These are phyloP conservation scores for Talaromyces proteolyticus DNA, from an alignment of 495 filamentous ascomycete genomes.

Conservation along the genomic window DNA sequence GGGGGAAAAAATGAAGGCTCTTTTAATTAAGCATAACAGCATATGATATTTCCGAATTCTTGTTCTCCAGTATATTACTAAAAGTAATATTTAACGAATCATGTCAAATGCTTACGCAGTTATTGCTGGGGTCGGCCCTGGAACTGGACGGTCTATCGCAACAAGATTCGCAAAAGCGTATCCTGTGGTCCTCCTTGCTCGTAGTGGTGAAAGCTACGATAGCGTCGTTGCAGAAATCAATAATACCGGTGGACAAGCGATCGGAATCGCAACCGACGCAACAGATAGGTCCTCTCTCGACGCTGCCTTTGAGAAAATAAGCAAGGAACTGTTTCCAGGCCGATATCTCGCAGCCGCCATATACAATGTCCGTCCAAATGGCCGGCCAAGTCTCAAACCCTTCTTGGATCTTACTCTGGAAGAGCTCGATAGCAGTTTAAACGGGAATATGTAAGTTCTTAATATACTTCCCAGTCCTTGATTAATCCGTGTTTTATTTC, in stretches of 20 bases:
- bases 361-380: too few species aligned
- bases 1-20: too few species aligned
- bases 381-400: too few species aligned
- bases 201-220: slow-evolving; percentile 49
- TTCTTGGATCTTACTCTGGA: too few species aligned
- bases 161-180: slow-evolving; percentile 56
- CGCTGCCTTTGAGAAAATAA: neutral
- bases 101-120: slow-evolving; percentile 28
- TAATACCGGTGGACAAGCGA: slow-evolving; percentile 51
- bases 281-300: slow-evolving; percentile 16
- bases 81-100: neutral
- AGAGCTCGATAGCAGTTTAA: too few species aligned
- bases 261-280: slow-evolving; percentile 50
- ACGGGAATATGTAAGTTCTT: too few species aligned
- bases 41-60: too few species aligned
- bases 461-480: slow-evolving; percentile 48
- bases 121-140: slow-evolving; percentile 56
- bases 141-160: slow-evolving; percentile 47
- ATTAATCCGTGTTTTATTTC: slow-evolving; percentile 58
- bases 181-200: slow-evolving; percentile 61
- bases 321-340: too few species aligned
- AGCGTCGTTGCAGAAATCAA: slow-evolving; percentile 57
- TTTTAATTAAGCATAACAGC: neutral
- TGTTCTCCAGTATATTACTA: neutral
- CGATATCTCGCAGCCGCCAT: too few species aligned